Evolutionary conservation across 2,329 filamentous ascomycete species (phyloP), one percentile per base, ranked within the genome.

Genomic region (Claviceps cyperi): DNA sequence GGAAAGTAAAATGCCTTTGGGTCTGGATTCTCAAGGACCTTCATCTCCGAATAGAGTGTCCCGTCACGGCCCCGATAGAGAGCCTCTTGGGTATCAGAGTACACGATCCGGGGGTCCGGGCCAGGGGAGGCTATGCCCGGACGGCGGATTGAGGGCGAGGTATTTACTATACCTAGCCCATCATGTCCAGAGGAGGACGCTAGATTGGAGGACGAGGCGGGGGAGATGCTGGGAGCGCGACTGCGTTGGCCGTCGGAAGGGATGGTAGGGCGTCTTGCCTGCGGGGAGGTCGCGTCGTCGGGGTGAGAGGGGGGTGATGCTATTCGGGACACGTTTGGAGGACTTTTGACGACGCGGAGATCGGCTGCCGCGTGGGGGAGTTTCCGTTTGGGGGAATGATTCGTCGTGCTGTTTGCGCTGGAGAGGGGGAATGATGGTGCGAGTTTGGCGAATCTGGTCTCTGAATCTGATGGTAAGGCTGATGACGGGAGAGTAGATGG

Each of bases 11-110:
- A 51, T 3, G 67, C 66, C 49, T 57, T 59, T 1, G 65, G 60
- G 41, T 71, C 63, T 8, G 66, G 58, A 40, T 66, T 58, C 24
- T 58, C 57, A 40, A 60, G 49, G 15, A 61, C 57, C 47, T 62
- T 66, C 63, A 69, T 67, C 52, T 71, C 69, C 2, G 66, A 63
- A 52, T 71, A 71, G 19, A 69, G 53, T 1, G 66, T 67, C 39
- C 68, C 66, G 54, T 68, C 63, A 38, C 66, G 59, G 36, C 66
- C 66, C 22, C 59, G 58, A 52, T 67, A 68, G 43, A 63, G 58
- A 5, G 59, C 57, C 2, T 61, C 64, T 22, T 65, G 64, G n/a
- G 59, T 58, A n/a, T 65, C 60, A 3, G 64, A 64, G 9, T 54
- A 54, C 3, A 64, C 62, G 7, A 66, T 56, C 24, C 64, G 60